Base-by-base conservation (phyloP, 495 filamentous ascomycete species). In the Hyaloscypha finlandica region DNA sequence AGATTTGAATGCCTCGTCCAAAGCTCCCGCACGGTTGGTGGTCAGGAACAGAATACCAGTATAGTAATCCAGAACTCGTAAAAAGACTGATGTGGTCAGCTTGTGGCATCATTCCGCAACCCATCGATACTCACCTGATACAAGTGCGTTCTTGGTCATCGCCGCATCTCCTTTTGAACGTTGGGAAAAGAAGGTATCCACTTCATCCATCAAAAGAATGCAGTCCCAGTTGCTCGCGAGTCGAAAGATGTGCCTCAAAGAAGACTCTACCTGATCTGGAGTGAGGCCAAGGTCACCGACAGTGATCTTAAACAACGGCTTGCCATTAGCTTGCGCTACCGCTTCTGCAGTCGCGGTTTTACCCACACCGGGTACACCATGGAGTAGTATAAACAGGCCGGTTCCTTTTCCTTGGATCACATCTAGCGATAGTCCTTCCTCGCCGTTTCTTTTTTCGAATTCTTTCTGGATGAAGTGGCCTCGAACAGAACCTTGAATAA, bases 71-170 rank as follows among this genome's bases (percentile, higher is more conserved):
- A 78, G 71, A 0, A 69, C 59, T 4, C 75, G 74, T 1, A 78
- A 64, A 51, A 78, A 77, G 51, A 79, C 62, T 52, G 48, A 12
- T 1, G 25, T 25, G 25, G 25, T 48, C 11, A n/a, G 12, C 42
- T 12, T 48, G 11, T 48, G 12, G 42, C n/a, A 11, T n/a, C 42
- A 48, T 1, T 48, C n/a, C 2, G 42, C 11, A 48, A 12, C 2
- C n/a, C 12, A 1, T n/a, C 11, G 12, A 1, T 48, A n/a, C 42
- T 48, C 42, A 72, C 92, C 86, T 66, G 86, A 89, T 22, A 93
- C 90, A 0, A 93, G 81, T 3, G 88, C 88, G 71, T 93, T 93
- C 61, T 90, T 12, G 12, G 12, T 48, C 83, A 29, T 16, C 22
- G 42, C 11, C 30, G 85, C 65, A 53, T 87, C 80, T 12, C 56